Percentiles rank a stretch among this genome's conserved stretches.
Conservation (phyloP, 306 rosid genomes). For the Hylodesmum podocarpum region DNA sequence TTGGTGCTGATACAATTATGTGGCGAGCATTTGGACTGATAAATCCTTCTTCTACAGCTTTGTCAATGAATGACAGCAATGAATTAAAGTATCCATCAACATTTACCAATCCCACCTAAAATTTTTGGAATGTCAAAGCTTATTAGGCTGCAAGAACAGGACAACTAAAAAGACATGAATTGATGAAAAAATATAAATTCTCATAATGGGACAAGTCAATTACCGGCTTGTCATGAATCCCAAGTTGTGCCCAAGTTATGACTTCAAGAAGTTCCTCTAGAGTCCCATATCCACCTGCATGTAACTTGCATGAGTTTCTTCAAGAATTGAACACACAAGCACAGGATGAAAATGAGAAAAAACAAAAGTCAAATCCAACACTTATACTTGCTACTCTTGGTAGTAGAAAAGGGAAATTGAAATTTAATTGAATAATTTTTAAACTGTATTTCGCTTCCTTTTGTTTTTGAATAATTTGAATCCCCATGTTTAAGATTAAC, state of each 20-base stretch:
- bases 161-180: background rate
- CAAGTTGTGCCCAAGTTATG: slow-evolving; percentile 99
- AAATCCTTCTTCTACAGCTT: slow-evolving; percentile 98
- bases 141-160: slow-evolving; percentile 5
- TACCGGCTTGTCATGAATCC: slow-evolving; percentile 98
- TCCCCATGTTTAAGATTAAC: background rate
- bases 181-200: background rate
- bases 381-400: background rate
- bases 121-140: slow-evolving; percentile 20
- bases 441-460: background rate
- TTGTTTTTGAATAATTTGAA: background rate
- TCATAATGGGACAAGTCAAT: background rate
- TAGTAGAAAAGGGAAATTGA: background rate
- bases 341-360: background rate
- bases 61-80: slow-evolving; percentile 86
- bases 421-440: background rate
- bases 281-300: slow-evolving; percentile 93
- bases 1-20: slow-evolving; percentile 92
- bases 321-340: background rate
- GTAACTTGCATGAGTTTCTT: slow-evolving; percentile 28
- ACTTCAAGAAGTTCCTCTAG: slow-evolving; percentile 97
- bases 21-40: slow-evolving; percentile 94
- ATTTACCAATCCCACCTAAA: slow-evolving; percentile 91
- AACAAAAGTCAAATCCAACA: background rate
- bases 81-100: slow-evolving; percentile 97